A percentile compares a stretch with the other conserved stretches of the same genome.
Conservation (phyloP, 2,329 filamentous ascomycete species). For the Apiospora koreana region DNA sequence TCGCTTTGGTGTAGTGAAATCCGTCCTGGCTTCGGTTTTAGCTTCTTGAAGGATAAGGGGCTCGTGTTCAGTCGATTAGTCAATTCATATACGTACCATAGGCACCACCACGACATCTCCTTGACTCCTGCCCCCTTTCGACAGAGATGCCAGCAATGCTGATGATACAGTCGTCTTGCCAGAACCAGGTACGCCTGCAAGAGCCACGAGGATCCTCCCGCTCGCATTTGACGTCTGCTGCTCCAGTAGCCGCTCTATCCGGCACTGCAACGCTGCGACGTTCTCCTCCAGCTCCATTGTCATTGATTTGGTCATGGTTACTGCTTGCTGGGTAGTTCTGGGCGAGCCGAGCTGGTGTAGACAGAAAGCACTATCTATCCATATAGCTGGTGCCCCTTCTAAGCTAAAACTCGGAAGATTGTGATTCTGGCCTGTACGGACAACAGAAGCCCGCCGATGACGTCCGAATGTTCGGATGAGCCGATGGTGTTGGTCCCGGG, state of each 20-base stretch:
- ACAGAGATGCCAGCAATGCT: constrained; percentile 48
- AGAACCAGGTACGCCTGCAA: constrained; percentile 13
- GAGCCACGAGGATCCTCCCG: constrained; percentile 8
- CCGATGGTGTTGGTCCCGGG: neutral
- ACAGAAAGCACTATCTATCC: too few species aligned
- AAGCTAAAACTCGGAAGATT: neutral
- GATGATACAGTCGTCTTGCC: constrained; percentile 66
- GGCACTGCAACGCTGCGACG: neutral
- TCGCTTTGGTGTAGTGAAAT: constrained; percentile 30
- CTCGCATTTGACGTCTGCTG: neutral
- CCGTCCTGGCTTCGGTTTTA: constrained; percentile 27
- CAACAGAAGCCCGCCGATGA: constrained; percentile 3
- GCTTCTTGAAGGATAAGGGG: neutral
- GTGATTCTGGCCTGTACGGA: neutral
- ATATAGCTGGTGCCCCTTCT: neutral
- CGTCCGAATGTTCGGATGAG: neutral
- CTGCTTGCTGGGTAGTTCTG: too few species aligned
- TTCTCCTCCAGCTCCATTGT: neutral
- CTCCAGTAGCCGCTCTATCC: neutral
- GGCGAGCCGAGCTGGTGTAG: neutral
- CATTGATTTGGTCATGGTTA: neutral
- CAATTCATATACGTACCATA: neutral
- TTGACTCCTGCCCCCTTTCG: neutral
- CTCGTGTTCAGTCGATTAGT: neutral
- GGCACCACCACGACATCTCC: neutral